Conservation (phyloP, 176 grass and related monocot genomes). For the Thalia dealbata region DNA sequence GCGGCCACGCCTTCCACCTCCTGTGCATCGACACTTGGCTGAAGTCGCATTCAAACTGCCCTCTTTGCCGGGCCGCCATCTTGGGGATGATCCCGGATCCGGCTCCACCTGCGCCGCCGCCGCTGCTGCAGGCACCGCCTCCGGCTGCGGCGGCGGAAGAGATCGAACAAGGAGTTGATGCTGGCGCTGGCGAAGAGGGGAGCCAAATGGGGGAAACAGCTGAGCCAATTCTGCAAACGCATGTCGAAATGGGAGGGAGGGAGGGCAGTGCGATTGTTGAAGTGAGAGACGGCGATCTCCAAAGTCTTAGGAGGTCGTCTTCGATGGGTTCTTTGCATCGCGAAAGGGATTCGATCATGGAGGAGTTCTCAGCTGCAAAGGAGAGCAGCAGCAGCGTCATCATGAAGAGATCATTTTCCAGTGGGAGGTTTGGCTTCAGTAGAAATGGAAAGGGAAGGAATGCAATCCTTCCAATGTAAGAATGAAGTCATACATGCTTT, state of each 20-base stretch:
- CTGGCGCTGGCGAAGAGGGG: no score
- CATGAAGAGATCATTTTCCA: slow-evolving; percentile 6
- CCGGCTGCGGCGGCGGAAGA: neutral
- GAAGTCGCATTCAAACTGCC: slow-evolving; percentile 6
- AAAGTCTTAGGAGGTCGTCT: neutral
- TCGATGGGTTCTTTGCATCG: neutral
- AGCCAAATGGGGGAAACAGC: no score
- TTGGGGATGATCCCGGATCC: neutral
- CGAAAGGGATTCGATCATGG: neutral
- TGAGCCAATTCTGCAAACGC: no score
- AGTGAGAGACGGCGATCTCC: neutral
- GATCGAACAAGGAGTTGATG: no score
- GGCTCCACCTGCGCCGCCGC: neutral
- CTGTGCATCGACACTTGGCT: slow-evolving; percentile 43
- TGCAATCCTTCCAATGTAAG: neutral
- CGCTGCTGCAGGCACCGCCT: neutral
- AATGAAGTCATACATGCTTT: no score
- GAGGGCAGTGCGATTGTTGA: neutral
- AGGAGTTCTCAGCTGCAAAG: slow-evolving; percentile 2
- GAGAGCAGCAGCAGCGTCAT: neutral
- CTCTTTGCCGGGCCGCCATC: neutral
- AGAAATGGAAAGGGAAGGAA: slow-evolving; percentile 3
- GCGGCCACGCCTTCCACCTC: slow-evolving; percentile 79
- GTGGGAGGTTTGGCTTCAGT: slow-evolving; percentile 1
- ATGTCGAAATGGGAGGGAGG: no score